Evolutionary conservation across 2,329 filamentous ascomycete species (phyloP).

Genomic region (Aureobasidium leucospermi): DNA sequence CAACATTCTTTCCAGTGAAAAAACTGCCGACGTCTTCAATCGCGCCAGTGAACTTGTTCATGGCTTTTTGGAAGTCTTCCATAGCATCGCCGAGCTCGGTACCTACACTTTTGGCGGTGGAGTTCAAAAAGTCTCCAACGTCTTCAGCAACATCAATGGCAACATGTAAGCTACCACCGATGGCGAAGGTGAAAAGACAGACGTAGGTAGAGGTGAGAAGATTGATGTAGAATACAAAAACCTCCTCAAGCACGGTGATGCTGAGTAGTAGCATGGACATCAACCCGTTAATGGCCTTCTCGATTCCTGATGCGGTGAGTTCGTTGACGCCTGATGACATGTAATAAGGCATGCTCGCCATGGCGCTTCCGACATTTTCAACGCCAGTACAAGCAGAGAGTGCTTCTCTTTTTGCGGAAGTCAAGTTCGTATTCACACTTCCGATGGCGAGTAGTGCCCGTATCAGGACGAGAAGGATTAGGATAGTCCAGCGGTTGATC

Average conservation of each 20-base stretch:
- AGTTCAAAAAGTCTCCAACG: conserved; percentile 54
- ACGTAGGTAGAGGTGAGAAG: conserved; percentile 84
- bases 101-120: conserved; percentile 51
- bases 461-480: conserved; percentile 77
- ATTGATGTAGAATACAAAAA: conserved; percentile 88
- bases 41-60: conserved; percentile 52
- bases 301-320: conserved; percentile 70
- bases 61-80: conserved; percentile 37
- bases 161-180: conserved; percentile 70
- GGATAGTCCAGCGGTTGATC: conserved; percentile 95
- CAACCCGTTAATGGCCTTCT: conserved; percentile 71
- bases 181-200: conserved; percentile 77
- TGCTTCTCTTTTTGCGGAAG: conserved; percentile 69
- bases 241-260: conserved; percentile 74
- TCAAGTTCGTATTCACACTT: conserved; percentile 66
- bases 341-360: conserved; percentile 98
- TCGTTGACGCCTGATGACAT: conserved; percentile 83
- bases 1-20: conserved; percentile 32
- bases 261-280: conserved; percentile 71
- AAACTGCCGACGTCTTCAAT: conserved; percentile 37
- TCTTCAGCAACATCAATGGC: conserved; percentile 57
- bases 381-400: conserved; percentile 85
- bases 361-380: conserved; percentile 84
- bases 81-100: conserved; percentile 42
- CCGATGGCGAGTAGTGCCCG: conserved; percentile 70